These are phyloP conservation scores for Phytophthora sansomeana DNA, from an alignment of 352 stramenopile species.

Conservation along the genomic window DNA sequence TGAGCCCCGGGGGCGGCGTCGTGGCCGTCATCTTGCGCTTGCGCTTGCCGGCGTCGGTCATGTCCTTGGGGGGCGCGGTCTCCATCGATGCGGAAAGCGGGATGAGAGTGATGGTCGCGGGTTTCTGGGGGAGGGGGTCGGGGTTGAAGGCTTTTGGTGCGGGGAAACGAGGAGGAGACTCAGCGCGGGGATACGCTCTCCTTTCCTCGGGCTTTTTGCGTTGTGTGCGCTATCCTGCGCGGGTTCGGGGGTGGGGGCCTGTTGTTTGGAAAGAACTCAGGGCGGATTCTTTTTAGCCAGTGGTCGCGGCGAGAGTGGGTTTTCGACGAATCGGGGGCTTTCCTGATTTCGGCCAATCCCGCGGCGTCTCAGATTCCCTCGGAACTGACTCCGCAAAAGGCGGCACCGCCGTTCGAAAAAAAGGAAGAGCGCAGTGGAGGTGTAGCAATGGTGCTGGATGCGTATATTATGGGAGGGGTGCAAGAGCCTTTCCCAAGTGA, in stretches of 20 bases:
- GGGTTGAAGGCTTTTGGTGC: background rate
- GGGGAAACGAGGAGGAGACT: too few species aligned
- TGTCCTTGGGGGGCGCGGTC: conserved; percentile 38
- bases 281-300: conserved; percentile 26
- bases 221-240: conserved; percentile 25
- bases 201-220: conserved; percentile 37
- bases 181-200: background rate
- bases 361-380: conserved; percentile 9
- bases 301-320: background rate
- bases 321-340: conserved; percentile 22
- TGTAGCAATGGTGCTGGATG: too few species aligned
- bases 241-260: conserved; percentile 17
- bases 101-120: conserved; percentile 24
- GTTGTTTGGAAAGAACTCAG: conserved; percentile 39
- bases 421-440: conserved; percentile 2
- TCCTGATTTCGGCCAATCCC: conserved; percentile 27
- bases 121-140: conserved; percentile 1
- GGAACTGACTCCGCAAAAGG: conserved; percentile 29
- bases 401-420: conserved; percentile 16
- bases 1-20: conserved; percentile 47
- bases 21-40: conserved; percentile 81
- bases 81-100: conserved; percentile 22
- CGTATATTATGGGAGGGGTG: background rate
- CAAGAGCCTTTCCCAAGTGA: conserved; percentile 20
- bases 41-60: conserved; percentile 52